Evolutionary conservation across 2,329 filamentous ascomycete genomes (phyloP), one percentile per base, ranked within the genome.

Genomic region (Neoarthrinium moseri): DNA sequence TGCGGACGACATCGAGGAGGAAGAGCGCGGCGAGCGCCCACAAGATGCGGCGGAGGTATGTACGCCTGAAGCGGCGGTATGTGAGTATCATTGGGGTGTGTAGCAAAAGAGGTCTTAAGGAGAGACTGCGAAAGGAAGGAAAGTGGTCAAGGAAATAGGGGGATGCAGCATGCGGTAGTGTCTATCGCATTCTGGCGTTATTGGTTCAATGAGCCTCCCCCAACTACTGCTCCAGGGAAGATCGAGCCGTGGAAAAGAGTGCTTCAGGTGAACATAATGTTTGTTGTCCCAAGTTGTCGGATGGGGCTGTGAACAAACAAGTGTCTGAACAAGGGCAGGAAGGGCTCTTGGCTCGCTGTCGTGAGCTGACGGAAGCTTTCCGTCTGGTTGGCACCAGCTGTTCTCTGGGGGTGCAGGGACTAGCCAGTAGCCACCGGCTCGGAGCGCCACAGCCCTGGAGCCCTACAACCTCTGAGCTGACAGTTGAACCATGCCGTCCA

Each of bases 41-140:
- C 37, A 69, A 51, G 8, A 64, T 43, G 30, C 60, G 61, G 21
- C 66, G 66, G 51, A 62, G 55, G 46, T 64, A 62, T 29, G 51
- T 58, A 50, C 65, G 64, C 56, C 65, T 58, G 53, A 64, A 57
- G 34, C 62, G 62, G 51, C 65, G 62, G 36, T 59, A 63, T 48
- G 56, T 60, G 45, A 65, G 43, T 55, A 67, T 55, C 66, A 70
- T 70, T 50, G 57, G 47, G 39, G n/a, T n/a, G n/a, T n/a, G n/a
- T 40, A 20, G 8, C 17, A 32, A n/a, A 17, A 11, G 32, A 21
- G n/a, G 17, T 22, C 8, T 15, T 26, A 34, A 43, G 30, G 26
- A 43, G 30, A 13, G 30, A 43, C 40, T 21, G 21, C 15, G 30
- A 43, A 34, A 21, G n/a, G 21, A 43, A 43, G 23, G 26, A 23